Evolutionary conservation across 768 basidiomycete genomes (phyloP), one percentile per base, ranked within the genome.

Genomic region (Mycena amicta): DNA sequence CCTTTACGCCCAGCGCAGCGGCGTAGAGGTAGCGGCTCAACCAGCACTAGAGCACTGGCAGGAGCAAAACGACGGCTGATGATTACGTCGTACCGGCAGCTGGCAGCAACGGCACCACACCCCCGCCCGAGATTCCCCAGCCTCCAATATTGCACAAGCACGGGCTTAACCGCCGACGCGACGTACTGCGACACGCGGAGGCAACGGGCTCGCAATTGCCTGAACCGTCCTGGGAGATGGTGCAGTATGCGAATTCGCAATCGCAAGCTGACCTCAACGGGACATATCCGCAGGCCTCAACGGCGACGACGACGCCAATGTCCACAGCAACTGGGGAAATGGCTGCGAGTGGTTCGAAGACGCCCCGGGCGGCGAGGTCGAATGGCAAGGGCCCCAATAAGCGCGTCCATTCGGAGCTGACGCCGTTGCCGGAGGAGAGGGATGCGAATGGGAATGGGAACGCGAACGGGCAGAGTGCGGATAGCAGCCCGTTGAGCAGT

Each of bases 171-270:
- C 78, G 83, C 15, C 79, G 81, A 2, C 81, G 80, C 60, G 72
- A 80, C 39, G 75, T 84, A 0, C 63, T 83, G 1, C 72, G 76
- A 5, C 70, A 80, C 28, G 83, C 83, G 26, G 79, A 74, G 4
- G 81, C 83, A 45, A 68, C 70, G 2, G 78, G 72, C 1, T 63
- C 63, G 5, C 41, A 59, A 29, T 72, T 83, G 8, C 75, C 76
- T 0, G 80, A 83, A 59, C 85, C 85, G 22, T 81, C 83, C 25
- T 77, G 74, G 70, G 84, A 88, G 65, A 84, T 88, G 82, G 75
- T 85, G 15, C 71, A 71, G 30, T 70, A 75, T 46, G 77, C 74
- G 13, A 68, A 61, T 25, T 65, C 72, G 50, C 74, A 72, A 55
- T 63, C 69, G 56, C 68, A 68, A 29, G 58, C 64, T 50, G 60